Percentiles rank a stretch among this genome's conserved stretches.
phyloP scores from a whole-genome alignment of 1,284 basidiomycete species.

The Microbotryum silenes-acaulis region DNA sequence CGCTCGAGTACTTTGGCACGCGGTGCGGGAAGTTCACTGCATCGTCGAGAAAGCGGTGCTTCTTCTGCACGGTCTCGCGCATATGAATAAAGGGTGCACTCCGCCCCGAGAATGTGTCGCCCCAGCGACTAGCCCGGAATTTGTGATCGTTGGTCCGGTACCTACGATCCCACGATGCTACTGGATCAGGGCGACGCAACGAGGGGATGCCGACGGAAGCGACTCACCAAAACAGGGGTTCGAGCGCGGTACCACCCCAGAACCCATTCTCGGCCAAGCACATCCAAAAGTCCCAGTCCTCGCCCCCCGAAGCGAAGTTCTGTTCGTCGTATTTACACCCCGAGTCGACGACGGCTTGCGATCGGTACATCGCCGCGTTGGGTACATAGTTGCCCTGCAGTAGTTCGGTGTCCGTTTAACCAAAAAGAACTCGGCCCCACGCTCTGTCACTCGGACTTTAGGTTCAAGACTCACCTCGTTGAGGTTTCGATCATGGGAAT shows the following conservation, averaged over 20 bases:
- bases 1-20: conserved; percentile 8
- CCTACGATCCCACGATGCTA: neutral
- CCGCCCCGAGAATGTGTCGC: conserved; percentile 23
- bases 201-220: too few relatives aligned
- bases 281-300: conserved; percentile 35
- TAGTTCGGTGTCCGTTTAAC: neutral
- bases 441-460: neutral
- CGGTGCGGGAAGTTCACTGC: conserved; percentile 11
- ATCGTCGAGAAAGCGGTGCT: conserved; percentile 12
- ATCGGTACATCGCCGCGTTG: conserved; percentile 28
- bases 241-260: conserved; percentile 29
- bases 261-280: conserved; percentile 27
- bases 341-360: conserved; percentile 5
- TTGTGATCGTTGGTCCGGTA: conserved; percentile 27
- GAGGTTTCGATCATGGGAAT: conserved; percentile 19
- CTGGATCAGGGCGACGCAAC: neutral
- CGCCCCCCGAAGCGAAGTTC: conserved; percentile 25
- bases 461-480: neutral
- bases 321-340: conserved; percentile 26
- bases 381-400: conserved; percentile 28
- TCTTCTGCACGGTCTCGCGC: conserved; percentile 17
- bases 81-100: conserved; percentile 15
- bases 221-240: conserved; percentile 29
- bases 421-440: neutral
- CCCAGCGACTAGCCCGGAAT: conserved; percentile 28